Evolutionary conservation across 495 filamentous ascomycete genomes (phyloP).

Genomic region (Aspergillus ostianus): DNA sequence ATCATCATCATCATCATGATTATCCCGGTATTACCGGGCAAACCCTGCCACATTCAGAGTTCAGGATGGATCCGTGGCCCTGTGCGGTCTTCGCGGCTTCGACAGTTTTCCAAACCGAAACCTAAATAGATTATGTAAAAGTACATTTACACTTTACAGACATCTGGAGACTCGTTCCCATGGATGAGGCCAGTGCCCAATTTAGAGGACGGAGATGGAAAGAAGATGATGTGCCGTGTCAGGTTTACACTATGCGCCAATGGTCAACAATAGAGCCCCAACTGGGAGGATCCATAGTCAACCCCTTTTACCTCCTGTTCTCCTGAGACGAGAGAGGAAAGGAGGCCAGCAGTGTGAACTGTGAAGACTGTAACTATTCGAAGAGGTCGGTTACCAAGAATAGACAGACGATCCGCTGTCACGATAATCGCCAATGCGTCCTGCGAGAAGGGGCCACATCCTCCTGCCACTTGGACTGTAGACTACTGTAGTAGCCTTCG

Average conservation of each 20-base stretch:
- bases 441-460: not conserved
- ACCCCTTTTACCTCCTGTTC: not conserved
- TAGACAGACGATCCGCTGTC: not conserved
- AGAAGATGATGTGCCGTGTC: not conserved
- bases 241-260: not conserved
- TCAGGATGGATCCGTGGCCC: constrained; percentile 3
- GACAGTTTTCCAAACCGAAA: constrained; percentile 12
- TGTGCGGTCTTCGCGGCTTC: constrained; percentile 14
- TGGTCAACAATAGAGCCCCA: constrained; percentile 8
- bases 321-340: not conserved
- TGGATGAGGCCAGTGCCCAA: not conserved
- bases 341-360: too few species aligned
- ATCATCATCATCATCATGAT: too few species aligned
- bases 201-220: constrained; percentile 3
- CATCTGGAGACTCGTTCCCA: too few species aligned
- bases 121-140: not conserved
- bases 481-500: not conserved
- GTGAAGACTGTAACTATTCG: too few species aligned
- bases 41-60: too few species aligned
- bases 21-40: too few species aligned
- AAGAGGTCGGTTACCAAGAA: constrained; percentile 1
- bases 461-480: not conserved
- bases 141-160: too few species aligned
- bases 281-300: not conserved
- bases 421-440: not conserved